Evolutionary conservation across 1,284 basidiomycete genomes (phyloP).

Genomic region (Leccinum subrobustum): DNA sequence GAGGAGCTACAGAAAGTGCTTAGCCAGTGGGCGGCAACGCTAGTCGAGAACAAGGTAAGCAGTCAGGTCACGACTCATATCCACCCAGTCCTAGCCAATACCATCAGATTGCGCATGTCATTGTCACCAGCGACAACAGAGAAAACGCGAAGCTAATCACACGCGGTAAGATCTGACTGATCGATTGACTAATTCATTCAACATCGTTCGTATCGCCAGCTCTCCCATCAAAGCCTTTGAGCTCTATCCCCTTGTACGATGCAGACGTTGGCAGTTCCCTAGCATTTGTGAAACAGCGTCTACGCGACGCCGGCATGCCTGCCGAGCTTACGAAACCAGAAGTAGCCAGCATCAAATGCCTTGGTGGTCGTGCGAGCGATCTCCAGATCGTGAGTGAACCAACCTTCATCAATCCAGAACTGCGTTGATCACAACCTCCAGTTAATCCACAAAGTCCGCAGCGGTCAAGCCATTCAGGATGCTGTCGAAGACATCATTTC

Average conservation of each 20-base stretch:
- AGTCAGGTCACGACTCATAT: background rate
- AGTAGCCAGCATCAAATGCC: slow-evolving; percentile 57
- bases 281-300: slow-evolving; percentile 79
- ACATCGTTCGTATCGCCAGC: slow-evolving; percentile 43
- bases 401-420: background rate
- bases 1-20: slow-evolving; percentile 78
- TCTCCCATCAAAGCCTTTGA: slow-evolving; percentile 84
- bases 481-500: slow-evolving; percentile 89
- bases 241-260: slow-evolving; percentile 76
- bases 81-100: slow-evolving; percentile 1
- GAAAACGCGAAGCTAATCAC: slow-evolving; percentile 85
- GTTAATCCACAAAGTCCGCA: slow-evolving; percentile 84
- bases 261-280: slow-evolving; percentile 83
- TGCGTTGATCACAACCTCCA: slow-evolving; percentile 31
- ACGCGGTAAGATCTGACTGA: slow-evolving; percentile 49
- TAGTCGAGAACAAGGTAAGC: slow-evolving; percentile 75
- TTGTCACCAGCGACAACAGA: slow-evolving; percentile 88
- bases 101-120: slow-evolving; percentile 80
- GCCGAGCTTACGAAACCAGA: slow-evolving; percentile 55
- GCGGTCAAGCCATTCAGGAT: slow-evolving; percentile 70
- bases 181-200: background rate
- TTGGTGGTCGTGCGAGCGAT: slow-evolving; percentile 88
- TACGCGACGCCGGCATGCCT: slow-evolving; percentile 58
- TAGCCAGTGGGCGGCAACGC: slow-evolving; percentile 81
- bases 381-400: slow-evolving; percentile 66